Percentiles rank a stretch among this genome's conserved stretches.
These are phyloP conservation scores for Lodderomyces oxycetoniae DNA, from an alignment of 1,139 yeast genomes.

Conservation along the genomic window DNA sequence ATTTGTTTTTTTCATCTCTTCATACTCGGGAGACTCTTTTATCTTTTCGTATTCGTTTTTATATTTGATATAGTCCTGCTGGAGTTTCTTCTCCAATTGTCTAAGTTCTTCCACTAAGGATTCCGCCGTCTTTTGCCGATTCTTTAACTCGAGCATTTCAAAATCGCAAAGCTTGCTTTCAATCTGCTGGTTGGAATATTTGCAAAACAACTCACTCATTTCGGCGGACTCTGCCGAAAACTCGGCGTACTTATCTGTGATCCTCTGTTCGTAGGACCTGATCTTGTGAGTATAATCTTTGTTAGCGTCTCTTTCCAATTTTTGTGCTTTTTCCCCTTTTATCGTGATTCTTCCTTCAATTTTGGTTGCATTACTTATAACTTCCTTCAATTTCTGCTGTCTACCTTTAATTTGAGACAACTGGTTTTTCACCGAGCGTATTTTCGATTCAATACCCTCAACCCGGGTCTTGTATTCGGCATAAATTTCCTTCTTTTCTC, in stretches of 20 bases:
- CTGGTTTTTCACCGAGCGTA: conserved; percentile 15
- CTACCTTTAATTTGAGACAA: conserved; percentile 16
- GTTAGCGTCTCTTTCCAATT: conserved; percentile 23
- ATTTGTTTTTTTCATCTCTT: conserved; percentile 38
- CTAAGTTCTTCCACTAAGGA: conserved; percentile 33
- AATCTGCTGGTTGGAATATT: conserved; percentile 21
- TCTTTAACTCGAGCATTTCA: conserved; percentile 27
- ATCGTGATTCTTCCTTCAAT: conserved; percentile 22
- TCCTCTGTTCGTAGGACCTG: conserved; percentile 18
- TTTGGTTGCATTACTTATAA: conserved; percentile 11
- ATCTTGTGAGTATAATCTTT: conserved; percentile 30
- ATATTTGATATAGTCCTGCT: conserved; percentile 34
- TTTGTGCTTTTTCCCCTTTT: conserved; percentile 21
- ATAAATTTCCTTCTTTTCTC: conserved; percentile 7
- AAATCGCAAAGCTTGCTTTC: conserved; percentile 20
- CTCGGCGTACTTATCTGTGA: conserved; percentile 22
- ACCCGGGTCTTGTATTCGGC: conserved; percentile 1
- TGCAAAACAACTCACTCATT: conserved; percentile 11
- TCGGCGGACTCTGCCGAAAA: conserved; percentile 18
- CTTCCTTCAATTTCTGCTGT: conserved; percentile 12
- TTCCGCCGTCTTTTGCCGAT: conserved; percentile 30
- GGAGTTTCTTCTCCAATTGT: conserved; percentile 24
- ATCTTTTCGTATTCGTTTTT: conserved; percentile 38
- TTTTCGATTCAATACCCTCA: conserved; percentile 6
- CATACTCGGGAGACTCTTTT: conserved; percentile 43